These are phyloP conservation scores for Coemansia sp. DNA, from an alignment of 192 early-diverging fungal species.

Conservation along the genomic window DNA sequence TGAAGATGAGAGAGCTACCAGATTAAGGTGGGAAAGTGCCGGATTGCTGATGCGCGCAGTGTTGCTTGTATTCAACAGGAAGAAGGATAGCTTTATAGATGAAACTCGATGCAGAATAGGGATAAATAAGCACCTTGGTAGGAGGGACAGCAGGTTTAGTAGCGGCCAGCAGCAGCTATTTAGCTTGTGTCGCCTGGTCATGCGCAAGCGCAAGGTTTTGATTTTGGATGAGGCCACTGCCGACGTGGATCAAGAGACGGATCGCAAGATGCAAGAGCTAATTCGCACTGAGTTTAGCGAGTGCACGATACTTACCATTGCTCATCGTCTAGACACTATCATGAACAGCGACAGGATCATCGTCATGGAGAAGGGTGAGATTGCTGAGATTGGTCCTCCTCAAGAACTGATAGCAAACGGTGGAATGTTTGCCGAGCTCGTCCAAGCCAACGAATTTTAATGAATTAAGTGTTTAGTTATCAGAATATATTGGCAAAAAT, in stretches of 20 bases:
- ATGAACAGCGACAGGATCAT: conserved; percentile 62
- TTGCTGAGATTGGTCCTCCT: conserved; percentile 8
- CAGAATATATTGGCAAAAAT: background rate
- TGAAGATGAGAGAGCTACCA: background rate
- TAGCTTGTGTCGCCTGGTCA: conserved; percentile 60
- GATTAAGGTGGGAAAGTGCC: background rate
- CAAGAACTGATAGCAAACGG: conserved; percentile 29
- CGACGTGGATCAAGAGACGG: conserved; percentile 53
- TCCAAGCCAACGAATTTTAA: conserved; percentile 1
- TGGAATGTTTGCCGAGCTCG: conserved; percentile 15
- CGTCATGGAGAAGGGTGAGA: conserved; percentile 47
- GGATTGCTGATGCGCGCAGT: background rate
- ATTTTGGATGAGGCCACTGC: conserved; percentile 73
- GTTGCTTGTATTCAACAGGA: background rate
- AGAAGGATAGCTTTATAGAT: background rate
- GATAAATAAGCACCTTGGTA: background rate
- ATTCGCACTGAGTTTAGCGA: conserved; percentile 57
- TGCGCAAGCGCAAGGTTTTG: conserved; percentile 58
- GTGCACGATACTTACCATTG: conserved; percentile 61
- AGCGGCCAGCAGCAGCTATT: conserved; percentile 64
- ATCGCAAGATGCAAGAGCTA: conserved; percentile 16
- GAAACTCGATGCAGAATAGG: background rate
- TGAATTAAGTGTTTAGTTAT: background rate
- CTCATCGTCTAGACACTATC: conserved; percentile 71
- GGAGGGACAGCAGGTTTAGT: conserved; percentile 45